These are phyloP conservation scores for Sporothrix schenckii DNA, from an alignment of 2,329 filamentous ascomycete species.

Conservation along the genomic window DNA sequence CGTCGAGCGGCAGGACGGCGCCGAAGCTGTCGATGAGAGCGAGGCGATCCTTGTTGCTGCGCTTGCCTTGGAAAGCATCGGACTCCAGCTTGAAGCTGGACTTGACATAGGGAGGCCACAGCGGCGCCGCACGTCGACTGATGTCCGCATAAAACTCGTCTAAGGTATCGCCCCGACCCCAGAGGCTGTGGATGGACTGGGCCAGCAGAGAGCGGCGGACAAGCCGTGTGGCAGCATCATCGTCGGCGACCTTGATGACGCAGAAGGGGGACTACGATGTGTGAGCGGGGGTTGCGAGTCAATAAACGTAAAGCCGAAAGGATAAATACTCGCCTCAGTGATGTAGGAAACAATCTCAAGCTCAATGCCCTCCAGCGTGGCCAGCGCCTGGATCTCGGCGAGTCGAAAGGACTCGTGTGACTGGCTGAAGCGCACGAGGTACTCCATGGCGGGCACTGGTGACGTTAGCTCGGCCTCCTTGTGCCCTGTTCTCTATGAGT, in stretches of 20 bases:
- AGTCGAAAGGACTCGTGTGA: constrained; percentile 87
- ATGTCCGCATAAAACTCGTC: constrained; percentile 69
- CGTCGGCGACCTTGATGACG: constrained; percentile 69
- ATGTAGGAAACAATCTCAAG: constrained; percentile 76
- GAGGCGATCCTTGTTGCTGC: constrained; percentile 64
- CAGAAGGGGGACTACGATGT: constrained; percentile 78
- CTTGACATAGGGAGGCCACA: constrained; percentile 68
- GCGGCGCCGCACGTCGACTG: constrained; percentile 57
- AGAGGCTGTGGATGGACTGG: constrained; percentile 84
- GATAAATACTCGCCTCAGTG: constrained; percentile 62
- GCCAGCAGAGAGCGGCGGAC: constrained; percentile 77
- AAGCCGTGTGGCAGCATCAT: constrained; percentile 65
- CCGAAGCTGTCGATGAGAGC: constrained; percentile 79
- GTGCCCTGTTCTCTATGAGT: background rate
- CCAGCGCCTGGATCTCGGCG: constrained; percentile 81
- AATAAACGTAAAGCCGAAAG: background rate
- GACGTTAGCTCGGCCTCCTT: background rate
- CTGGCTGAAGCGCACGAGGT: constrained; percentile 87
- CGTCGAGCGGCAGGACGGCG: constrained; percentile 72
- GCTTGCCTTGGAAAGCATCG: constrained; percentile 78
- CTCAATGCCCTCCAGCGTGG: constrained; percentile 66
- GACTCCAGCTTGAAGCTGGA: constrained; percentile 81
- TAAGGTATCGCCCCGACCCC: constrained; percentile 73
- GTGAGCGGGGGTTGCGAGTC: constrained; percentile 7
- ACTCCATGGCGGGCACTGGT: constrained; percentile 60